phyloP scores from a whole-genome alignment of 2,329 filamentous ascomycete species.

The Fusarium secorum region DNA sequence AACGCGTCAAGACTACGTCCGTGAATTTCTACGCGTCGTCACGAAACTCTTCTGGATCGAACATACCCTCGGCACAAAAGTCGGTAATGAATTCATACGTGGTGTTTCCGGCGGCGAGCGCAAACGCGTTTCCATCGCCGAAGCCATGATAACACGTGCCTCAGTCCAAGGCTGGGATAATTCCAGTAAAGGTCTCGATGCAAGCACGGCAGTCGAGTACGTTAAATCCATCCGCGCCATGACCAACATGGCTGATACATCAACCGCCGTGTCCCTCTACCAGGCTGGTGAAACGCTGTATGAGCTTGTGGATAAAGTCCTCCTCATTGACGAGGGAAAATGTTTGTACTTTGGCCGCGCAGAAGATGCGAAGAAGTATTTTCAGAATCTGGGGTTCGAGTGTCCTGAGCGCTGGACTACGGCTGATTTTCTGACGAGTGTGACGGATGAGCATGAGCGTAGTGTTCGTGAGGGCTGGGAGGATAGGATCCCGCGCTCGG shows the following conservation, averaged over 20 bases:
- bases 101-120: constrained; percentile 69
- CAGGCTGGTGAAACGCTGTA: constrained; percentile 73
- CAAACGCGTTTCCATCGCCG: constrained; percentile 79
- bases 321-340: constrained; percentile 76
- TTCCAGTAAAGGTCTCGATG: constrained; percentile 74
- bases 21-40: constrained; percentile 65
- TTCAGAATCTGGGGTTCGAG: constrained; percentile 74
- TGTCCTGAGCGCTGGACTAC: constrained; percentile 77
- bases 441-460: constrained; percentile 77
- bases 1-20: constrained; percentile 61
- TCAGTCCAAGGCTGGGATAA: constrained; percentile 79
- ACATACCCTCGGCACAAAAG: constrained; percentile 72
- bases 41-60: constrained; percentile 76
- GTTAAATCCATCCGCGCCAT: constrained; percentile 69
- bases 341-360: constrained; percentile 76
- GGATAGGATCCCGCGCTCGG: constrained; percentile 70
- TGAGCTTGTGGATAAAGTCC: constrained; percentile 75
- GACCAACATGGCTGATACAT: constrained; percentile 75
- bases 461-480: constrained; percentile 72
- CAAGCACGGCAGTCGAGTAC: constrained; percentile 77
- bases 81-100: constrained; percentile 74
- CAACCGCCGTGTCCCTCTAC: constrained; percentile 76
- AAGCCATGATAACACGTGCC: constrained; percentile 66
- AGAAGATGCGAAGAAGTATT: constrained; percentile 71
- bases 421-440: constrained; percentile 78